Conservation (phyloP, 305 asterid species). For the Fraxinus platypoda region DNA sequence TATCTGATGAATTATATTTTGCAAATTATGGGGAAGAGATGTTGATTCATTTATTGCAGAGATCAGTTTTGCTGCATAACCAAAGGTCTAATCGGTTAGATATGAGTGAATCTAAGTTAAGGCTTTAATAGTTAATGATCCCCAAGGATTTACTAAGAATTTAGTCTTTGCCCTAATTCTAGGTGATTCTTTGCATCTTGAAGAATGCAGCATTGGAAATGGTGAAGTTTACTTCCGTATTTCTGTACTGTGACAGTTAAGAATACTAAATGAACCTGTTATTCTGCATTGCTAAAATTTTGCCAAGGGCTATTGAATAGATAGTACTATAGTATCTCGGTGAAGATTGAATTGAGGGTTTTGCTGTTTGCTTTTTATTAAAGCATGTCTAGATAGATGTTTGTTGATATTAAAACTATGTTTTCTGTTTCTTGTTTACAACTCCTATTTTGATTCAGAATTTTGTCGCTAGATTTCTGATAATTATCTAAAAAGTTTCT, state of each 20-base stretch:
- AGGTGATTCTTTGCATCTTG: background rate
- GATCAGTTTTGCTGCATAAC: background rate
- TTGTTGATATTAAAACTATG: background rate
- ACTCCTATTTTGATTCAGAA: background rate
- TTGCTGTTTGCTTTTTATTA: background rate
- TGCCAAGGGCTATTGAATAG: constrained; percentile 11
- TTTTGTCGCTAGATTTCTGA: background rate
- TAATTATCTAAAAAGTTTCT: background rate
- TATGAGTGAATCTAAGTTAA: background rate
- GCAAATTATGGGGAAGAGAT: background rate
- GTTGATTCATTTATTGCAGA: background rate
- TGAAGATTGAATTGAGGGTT: background rate
- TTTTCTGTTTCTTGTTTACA: constrained; percentile 4
- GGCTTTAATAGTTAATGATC: background rate
- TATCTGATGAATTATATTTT: background rate
- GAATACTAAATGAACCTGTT: background rate
- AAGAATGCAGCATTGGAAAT: background rate
- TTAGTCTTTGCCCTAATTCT: background rate
- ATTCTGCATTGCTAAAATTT: background rate
- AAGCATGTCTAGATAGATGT: constrained; percentile 3
- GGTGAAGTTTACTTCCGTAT: background rate
- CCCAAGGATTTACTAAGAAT: background rate
- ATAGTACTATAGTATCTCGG: background rate
- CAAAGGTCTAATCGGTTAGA: background rate
- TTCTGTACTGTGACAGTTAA: background rate